These are phyloP conservation scores for Rhynchosporium agropyri DNA, from an alignment of 2,329 filamentous ascomycete species.

Conservation along the genomic window DNA sequence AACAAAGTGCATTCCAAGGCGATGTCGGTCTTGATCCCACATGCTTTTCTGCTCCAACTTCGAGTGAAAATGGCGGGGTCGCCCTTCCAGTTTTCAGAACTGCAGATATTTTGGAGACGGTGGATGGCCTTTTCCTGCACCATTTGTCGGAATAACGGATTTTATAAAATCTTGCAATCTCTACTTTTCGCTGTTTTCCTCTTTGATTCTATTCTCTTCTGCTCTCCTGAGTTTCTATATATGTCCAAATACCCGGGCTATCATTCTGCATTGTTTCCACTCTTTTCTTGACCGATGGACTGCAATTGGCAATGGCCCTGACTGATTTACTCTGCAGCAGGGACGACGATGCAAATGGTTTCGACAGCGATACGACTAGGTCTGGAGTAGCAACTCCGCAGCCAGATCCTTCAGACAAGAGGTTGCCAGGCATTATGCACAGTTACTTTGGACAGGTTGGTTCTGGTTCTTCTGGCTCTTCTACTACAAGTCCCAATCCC, in stretches of 20 bases:
- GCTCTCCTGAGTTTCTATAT: neutral
- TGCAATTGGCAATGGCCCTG: conserved; percentile 30
- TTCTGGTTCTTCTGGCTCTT: conserved; percentile 67
- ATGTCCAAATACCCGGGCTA: neutral
- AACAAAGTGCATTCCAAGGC: neutral
- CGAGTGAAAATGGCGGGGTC: conserved; percentile 10
- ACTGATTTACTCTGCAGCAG: conserved; percentile 38
- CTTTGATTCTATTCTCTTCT: conserved; percentile 17
- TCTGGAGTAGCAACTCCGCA: conserved; percentile 92
- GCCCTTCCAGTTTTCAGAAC: neutral
- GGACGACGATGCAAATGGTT: conserved; percentile 73
- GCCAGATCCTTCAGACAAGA: conserved; percentile 91
- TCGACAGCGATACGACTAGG: conserved; percentile 83
- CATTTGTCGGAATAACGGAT: conserved; percentile 25
- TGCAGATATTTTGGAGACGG: conserved; percentile 14
- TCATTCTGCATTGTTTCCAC: neutral
- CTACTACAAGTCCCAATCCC: conserved; percentile 38
- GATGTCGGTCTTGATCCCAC: conserved; percentile 10
- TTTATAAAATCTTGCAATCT: conserved; percentile 28
- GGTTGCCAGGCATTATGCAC: conserved; percentile 89
- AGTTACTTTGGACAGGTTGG: conserved; percentile 99
- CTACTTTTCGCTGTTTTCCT: neutral
- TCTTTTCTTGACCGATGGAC: neutral
- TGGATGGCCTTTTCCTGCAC: conserved; percentile 26
- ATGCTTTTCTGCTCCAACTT: conserved; percentile 4